Conservation (phyloP, 495 filamentous ascomycete species). For the Talaromyces ruber region DNA sequence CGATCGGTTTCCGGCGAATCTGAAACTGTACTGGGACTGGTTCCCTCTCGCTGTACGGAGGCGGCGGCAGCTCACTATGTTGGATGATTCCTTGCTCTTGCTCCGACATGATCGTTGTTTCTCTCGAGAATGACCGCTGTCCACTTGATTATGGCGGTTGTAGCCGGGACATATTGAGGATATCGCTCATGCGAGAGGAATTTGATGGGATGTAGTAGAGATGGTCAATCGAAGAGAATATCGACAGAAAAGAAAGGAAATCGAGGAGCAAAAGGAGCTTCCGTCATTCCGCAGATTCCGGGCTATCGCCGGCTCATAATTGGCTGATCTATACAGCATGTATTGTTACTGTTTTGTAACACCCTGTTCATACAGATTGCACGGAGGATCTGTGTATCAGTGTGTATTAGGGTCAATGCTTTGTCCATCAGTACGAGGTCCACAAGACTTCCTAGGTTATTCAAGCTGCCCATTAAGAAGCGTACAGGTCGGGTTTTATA, state of each 20-base stretch:
- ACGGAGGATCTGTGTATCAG: not conserved
- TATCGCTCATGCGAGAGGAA: not conserved
- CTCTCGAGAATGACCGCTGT: not conserved
- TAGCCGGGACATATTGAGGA: not conserved
- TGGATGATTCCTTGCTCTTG: not conserved
- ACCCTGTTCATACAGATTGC: not conserved
- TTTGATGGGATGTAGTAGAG: not conserved
- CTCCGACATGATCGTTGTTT: not conserved
- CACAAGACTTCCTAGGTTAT: not conserved
- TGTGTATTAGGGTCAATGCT: not conserved
- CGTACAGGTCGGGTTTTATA: too few species aligned
- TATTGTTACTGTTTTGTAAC: not conserved
- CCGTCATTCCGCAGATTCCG: not conserved
- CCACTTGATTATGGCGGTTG: not conserved
- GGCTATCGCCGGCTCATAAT: not conserved
- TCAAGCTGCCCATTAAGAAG: not conserved
- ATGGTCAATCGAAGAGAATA: not conserved
- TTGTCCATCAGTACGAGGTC: not conserved
- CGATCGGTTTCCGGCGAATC: conserved; percentile 5
- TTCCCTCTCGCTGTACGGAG: not conserved
- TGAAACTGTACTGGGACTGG: not conserved
- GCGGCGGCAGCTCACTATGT: not conserved
- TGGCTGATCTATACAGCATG: not conserved
- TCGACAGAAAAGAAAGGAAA: not conserved
- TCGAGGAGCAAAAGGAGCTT: not conserved